phyloP scores from a whole-genome alignment of 169 alveolate genomes.

The Eimeria acervulina region DNA sequence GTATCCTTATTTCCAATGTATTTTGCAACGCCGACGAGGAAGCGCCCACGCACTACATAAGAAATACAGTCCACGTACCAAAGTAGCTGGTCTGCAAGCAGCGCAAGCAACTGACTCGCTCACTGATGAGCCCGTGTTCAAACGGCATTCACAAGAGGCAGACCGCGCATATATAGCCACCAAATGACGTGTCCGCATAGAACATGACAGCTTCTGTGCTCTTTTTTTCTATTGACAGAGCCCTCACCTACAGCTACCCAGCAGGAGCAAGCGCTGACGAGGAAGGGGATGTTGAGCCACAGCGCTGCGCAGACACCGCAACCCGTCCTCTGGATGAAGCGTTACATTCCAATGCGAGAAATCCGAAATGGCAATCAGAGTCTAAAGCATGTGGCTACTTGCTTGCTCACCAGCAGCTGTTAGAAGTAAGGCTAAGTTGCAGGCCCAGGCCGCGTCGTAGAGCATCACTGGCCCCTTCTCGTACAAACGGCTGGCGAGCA shows the following conservation, averaged over 20 bases:
- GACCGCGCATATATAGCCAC: neutral
- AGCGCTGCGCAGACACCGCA: slow-evolving; percentile 54
- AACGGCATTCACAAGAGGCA: neutral
- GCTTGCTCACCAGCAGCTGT: slow-evolving; percentile 29
- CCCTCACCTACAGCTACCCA: slow-evolving; percentile 64
- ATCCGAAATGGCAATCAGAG: neutral
- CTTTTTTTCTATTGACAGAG: neutral
- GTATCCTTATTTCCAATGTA: slow-evolving; percentile 18
- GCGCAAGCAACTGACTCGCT: neutral
- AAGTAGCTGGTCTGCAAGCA: slow-evolving; percentile 47
- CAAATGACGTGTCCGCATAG: neutral
- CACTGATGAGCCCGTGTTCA: neutral
- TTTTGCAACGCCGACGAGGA: slow-evolving; percentile 51
- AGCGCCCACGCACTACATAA: slow-evolving; percentile 36
- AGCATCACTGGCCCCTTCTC: slow-evolving; percentile 68
- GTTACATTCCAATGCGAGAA: too few relatives aligned
- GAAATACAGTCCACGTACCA: slow-evolving; percentile 49
- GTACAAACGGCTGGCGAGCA: slow-evolving; percentile 58
- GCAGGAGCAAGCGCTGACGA: slow-evolving; percentile 64
- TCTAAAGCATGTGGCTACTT: neutral
- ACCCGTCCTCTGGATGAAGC: neutral
- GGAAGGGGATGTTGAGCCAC: slow-evolving; percentile 64
- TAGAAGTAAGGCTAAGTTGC: slow-evolving; percentile 34
- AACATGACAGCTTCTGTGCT: neutral
- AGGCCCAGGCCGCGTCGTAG: slow-evolving; percentile 71